These are phyloP conservation scores for Saraca asoca DNA, from an alignment of 331 rosid species.

Conservation along the genomic window DNA sequence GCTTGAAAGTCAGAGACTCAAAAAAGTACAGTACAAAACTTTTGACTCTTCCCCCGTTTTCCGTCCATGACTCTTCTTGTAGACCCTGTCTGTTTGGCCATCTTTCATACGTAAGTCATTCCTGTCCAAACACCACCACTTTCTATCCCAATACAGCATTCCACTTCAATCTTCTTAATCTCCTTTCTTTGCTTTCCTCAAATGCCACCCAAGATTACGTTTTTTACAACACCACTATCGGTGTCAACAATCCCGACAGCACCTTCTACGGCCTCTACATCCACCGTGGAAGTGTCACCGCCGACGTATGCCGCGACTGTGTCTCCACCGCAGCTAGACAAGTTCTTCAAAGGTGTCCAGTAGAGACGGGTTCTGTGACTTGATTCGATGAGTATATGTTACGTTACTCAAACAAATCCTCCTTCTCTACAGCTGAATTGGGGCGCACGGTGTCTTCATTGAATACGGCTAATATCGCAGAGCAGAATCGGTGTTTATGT, in stretches of 20 bases:
- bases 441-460: rapidly evolving
- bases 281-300: slow-evolving; percentile 39
- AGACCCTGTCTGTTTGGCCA: too few species aligned
- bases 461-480: slow-evolving; percentile 14
- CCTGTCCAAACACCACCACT: slow-evolving; percentile 32
- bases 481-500: slow-evolving; percentile 22
- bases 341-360: slow-evolving; percentile 3
- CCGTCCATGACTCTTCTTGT: too few species aligned
- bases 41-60: too few species aligned
- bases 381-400: slow-evolving; percentile 65
- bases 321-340: neutral
- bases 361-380: neutral
- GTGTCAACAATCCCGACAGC: neutral
- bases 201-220: slow-evolving; percentile 19
- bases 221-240: slow-evolving; percentile 29
- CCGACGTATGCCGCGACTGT: neutral
- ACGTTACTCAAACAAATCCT: slow-evolving; percentile 44
- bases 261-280: slow-evolving; percentile 34
- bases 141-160: slow-evolving; percentile 38
- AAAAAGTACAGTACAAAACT: too few species aligned
- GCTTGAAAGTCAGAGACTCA: too few species aligned
- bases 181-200: slow-evolving; percentile 39
- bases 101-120: too few species aligned
- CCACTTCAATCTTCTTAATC: slow-evolving; percentile 22
- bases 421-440: slow-evolving; percentile 38